Evolutionary conservation across 1,284 basidiomycete genomes (phyloP).

Genomic region (Irpex lacteus): DNA sequence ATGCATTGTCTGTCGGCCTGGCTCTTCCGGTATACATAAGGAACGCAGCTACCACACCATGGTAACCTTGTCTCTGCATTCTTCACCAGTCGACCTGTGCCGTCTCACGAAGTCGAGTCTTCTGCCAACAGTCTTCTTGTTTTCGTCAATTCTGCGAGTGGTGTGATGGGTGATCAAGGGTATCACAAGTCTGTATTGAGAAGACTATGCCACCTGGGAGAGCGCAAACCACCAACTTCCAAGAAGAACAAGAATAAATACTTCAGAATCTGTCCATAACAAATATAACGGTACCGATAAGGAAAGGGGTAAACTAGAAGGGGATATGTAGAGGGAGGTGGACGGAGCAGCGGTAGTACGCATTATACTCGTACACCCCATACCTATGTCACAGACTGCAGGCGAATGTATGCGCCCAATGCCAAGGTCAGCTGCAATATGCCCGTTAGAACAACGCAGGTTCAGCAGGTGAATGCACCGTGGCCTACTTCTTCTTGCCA

Average conservation of each 20-base stretch:
- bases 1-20: neutral
- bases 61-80: neutral
- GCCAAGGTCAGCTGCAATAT: neutral
- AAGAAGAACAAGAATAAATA: conserved; percentile 3
- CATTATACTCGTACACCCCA: neutral
- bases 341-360: neutral
- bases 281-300: neutral
- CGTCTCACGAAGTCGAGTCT: neutral
- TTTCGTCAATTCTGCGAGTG: neutral
- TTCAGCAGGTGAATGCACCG: neutral
- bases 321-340: neutral
- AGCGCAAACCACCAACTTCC: neutral
- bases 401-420: neutral
- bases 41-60: neutral
- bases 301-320: neutral
- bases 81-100: neutral
- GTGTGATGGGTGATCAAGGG: neutral
- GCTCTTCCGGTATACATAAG: neutral
- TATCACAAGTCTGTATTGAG: neutral
- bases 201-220: neutral
- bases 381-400: neutral
- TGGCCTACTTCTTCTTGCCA: conserved; percentile 30
- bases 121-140: neutral
- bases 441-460: neutral
- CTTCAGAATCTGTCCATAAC: neutral